Evolutionary conservation across 768 basidiomycete species (phyloP).

Genomic region (Rhizopogon rudus): DNA sequence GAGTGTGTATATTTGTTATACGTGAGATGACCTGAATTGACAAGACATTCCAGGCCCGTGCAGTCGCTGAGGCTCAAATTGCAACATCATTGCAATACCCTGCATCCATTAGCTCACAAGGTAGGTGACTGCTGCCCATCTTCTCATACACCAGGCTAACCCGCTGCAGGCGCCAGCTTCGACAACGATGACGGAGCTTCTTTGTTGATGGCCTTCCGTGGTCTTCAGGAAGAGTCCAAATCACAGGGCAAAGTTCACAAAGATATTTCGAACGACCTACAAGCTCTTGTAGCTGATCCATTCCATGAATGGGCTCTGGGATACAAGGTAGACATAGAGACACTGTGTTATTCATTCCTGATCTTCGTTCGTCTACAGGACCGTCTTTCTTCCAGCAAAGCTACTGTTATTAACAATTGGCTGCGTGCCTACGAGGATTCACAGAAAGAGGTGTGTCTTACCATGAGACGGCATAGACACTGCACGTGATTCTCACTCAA

Average conservation of each 20-base stretch:
- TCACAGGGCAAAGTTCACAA: slow-evolving; percentile 73
- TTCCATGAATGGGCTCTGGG: slow-evolving; percentile 75
- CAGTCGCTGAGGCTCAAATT: slow-evolving; percentile 60
- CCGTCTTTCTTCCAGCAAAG: slow-evolving; percentile 54
- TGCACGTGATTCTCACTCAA: neutral
- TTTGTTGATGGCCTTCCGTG: slow-evolving; percentile 71
- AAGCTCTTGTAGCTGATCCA: slow-evolving; percentile 70
- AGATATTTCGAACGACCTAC: slow-evolving; percentile 69
- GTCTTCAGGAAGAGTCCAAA: slow-evolving; percentile 68
- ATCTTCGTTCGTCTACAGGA: slow-evolving; percentile 34
- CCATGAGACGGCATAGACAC: no score
- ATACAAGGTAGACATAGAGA: slow-evolving; percentile 50
- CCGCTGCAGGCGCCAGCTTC: slow-evolving; percentile 54
- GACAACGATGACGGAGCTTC: slow-evolving; percentile 82
- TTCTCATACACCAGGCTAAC: slow-evolving; percentile 4
- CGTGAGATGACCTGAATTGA: slow-evolving; percentile 4
- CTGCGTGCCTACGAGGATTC: slow-evolving; percentile 66
- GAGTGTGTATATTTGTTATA: slow-evolving; percentile 44
- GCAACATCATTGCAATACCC: slow-evolving; percentile 55
- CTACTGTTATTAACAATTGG: slow-evolving; percentile 60
- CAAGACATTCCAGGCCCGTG: slow-evolving; percentile 55
- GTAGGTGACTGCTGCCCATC: slow-evolving; percentile 29
- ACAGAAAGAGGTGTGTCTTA: slow-evolving; percentile 48
- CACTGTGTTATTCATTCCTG: neutral
- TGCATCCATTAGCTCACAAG: slow-evolving; percentile 41